Conservation (phyloP, 805 yeast genomes). For the Wickerhamomyces sydowiorum region DNA sequence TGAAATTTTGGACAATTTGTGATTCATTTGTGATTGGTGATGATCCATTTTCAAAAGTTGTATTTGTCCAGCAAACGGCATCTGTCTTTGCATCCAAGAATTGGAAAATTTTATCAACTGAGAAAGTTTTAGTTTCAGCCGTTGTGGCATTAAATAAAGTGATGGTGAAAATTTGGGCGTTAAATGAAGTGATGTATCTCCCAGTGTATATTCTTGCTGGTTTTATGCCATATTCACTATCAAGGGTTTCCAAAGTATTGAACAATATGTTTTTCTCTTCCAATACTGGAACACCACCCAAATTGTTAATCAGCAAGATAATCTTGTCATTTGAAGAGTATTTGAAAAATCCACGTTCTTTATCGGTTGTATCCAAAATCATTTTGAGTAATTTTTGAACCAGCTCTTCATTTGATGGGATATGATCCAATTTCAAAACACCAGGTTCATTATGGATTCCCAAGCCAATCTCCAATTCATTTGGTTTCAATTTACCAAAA, state of each 20-base stretch:
- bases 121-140: not conserved
- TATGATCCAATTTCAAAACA: not conserved
- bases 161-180: constrained; percentile 1
- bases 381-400: not conserved
- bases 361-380: not conserved
- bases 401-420: not conserved
- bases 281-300: constrained; percentile 1
- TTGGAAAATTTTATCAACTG: not conserved
- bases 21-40: not conserved
- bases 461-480: not conserved
- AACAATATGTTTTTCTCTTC: not conserved
- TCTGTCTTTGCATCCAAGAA: not conserved
- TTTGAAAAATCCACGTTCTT: not conserved
- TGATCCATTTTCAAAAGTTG: not conserved
- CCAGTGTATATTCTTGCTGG: not conserved
- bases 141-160: not conserved
- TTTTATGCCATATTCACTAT: not conserved
- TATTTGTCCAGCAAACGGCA: not conserved
- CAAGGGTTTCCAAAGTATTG: not conserved
- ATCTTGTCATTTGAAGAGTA: not conserved
- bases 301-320: not conserved
- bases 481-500: not conserved
- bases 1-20: not conserved
- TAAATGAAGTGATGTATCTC: not conserved
- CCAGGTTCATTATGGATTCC: not conserved